A percentile compares a stretch with the other conserved stretches of the same genome.
These are phyloP conservation scores for Talaromyces sp. DNA, from an alignment of 2,329 filamentous ascomycete species.

Conservation along the genomic window DNA sequence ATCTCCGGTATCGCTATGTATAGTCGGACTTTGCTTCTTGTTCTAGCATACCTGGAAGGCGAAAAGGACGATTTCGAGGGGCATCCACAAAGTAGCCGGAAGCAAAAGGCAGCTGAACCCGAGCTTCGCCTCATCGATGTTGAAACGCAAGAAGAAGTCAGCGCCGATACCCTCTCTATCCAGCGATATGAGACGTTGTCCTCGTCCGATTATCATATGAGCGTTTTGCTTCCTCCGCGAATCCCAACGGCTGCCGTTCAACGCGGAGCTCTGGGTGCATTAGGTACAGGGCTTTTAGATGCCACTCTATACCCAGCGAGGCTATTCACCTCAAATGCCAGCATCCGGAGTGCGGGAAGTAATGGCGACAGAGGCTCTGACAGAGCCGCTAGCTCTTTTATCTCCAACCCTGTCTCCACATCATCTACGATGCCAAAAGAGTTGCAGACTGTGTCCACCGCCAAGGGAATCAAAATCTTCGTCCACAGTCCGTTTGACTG, in stretches of 20 bases:
- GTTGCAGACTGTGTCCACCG: constrained; percentile 46
- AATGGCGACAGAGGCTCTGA: constrained; percentile 56
- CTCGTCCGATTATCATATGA: constrained; percentile 87
- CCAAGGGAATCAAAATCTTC: constrained; percentile 73
- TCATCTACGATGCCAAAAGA: constrained; percentile 33
- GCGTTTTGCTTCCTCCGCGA: constrained; percentile 72
- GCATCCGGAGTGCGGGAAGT: constrained; percentile 57
- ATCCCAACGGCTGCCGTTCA: constrained; percentile 61
- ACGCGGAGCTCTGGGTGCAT: constrained; percentile 69
- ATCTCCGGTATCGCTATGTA: constrained; percentile 96
- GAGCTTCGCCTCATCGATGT: constrained; percentile 90
- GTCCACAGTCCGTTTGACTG: constrained; percentile 97
- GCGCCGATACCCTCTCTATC: constrained; percentile 79
- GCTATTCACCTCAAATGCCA: constrained; percentile 82
- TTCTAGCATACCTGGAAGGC: constrained; percentile 82
- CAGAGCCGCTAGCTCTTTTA: constrained; percentile 48
- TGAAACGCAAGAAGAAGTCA: constrained; percentile 73
- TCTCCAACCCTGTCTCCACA: constrained; percentile 48
- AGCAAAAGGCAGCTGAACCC: constrained; percentile 75
- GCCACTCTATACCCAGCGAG: constrained; percentile 81
- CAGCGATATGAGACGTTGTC: constrained; percentile 82
- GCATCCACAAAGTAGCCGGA: constrained; percentile 60
- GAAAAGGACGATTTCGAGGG: constrained; percentile 64
- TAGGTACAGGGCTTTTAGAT: constrained; percentile 78
- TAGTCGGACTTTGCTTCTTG: constrained; percentile 82